Evolutionary conservation across 805 yeast genomes (phyloP).

Genomic region (Saitoella complicata): DNA sequence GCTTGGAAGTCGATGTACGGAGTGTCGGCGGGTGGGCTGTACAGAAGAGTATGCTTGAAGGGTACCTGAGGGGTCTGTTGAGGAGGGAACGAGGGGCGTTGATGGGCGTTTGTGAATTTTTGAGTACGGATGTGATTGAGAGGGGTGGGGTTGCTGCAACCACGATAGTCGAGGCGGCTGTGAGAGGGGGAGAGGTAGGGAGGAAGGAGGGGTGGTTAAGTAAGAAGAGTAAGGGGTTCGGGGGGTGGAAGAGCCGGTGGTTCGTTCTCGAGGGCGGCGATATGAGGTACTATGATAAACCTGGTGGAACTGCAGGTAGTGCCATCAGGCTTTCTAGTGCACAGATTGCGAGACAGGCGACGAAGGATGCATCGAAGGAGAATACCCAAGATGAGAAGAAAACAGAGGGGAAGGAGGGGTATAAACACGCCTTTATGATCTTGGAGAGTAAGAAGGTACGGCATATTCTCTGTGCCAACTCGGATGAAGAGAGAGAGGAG

Average conservation of each 20-base stretch:
- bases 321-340: slow-evolving; percentile 33
- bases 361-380: too few species aligned
- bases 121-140: slow-evolving; percentile 51
- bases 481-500: slow-evolving; percentile 53
- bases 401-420: slow-evolving; percentile 20
- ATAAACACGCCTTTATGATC: slow-evolving; percentile 43
- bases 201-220: slow-evolving; percentile 49
- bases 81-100: slow-evolving; percentile 20
- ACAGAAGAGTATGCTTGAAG: too few species aligned
- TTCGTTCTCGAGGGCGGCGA: slow-evolving; percentile 47
- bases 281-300: slow-evolving; percentile 40
- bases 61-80: too few species aligned
- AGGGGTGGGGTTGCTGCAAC: slow-evolving; percentile 26
- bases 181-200: too few species aligned
- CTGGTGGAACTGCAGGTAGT: slow-evolving; percentile 40
- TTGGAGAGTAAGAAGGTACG: slow-evolving; percentile 26
- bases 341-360: slow-evolving; percentile 23
- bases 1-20: too few species aligned
- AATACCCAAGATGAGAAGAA: too few species aligned
- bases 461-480: slow-evolving; percentile 64
- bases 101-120: slow-evolving; percentile 41
- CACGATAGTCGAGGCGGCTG: slow-evolving; percentile 23
- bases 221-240: slow-evolving; percentile 48
- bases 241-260: slow-evolving; percentile 55
- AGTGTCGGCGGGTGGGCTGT: too few species aligned